Conservation (phyloP, 352 stramenopile genomes). For the Globisporangium cylindrosporum region DNA sequence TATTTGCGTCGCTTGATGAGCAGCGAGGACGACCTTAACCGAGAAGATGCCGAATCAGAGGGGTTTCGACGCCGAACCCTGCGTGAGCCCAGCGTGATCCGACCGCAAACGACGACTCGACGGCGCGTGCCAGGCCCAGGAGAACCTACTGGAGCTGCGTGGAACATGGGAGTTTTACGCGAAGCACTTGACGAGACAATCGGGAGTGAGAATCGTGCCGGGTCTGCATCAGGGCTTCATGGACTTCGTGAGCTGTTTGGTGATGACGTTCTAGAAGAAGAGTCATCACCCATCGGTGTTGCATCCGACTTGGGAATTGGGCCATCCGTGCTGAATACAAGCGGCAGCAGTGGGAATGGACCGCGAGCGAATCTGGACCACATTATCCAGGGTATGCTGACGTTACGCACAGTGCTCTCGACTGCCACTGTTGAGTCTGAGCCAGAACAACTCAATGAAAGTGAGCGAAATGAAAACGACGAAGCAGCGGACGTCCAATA, state of each 20-base stretch:
- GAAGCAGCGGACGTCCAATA: neutral
- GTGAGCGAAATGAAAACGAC: neutral
- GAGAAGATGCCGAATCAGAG: neutral
- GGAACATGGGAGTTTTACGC: conserved; percentile 60
- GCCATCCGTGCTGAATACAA: neutral
- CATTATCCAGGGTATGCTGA: conserved; percentile 55
- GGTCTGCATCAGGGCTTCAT: conserved; percentile 22
- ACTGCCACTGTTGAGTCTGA: conserved; percentile 20
- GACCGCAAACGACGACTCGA: conserved; percentile 8
- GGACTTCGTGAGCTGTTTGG: conserved; percentile 39
- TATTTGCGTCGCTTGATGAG: conserved; percentile 16
- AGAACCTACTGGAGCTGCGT: conserved; percentile 38
- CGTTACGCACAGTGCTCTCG: conserved; percentile 50
- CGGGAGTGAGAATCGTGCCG: neutral
- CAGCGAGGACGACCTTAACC: neutral
- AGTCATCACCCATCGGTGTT: conserved; percentile 22
- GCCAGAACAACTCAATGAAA: neutral
- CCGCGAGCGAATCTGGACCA: conserved; percentile 40
- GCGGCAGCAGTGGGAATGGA: neutral
- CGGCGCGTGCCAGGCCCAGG: conserved; percentile 18
- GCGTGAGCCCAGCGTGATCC: conserved; percentile 16
- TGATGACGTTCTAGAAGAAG: conserved; percentile 26
- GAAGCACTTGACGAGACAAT: conserved; percentile 30
- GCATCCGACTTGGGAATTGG: conserved; percentile 32
- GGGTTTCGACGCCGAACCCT: conserved; percentile 14